phyloP scores from a whole-genome alignment of 202 grass and related monocot species.

The Brachypodium distachyon region DNA sequence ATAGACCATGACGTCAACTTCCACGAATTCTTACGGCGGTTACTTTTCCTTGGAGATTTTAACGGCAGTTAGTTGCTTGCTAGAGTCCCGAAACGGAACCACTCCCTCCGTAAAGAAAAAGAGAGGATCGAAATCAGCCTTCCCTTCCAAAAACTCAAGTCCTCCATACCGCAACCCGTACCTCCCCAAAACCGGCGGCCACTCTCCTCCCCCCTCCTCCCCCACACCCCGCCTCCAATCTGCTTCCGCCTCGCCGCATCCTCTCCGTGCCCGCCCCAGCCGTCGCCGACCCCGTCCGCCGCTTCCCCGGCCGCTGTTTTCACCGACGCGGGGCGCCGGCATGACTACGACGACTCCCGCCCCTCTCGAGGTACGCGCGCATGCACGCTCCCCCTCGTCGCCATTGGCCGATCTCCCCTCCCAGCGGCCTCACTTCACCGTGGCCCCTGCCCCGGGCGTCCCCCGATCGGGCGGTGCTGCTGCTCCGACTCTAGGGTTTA shows the following conservation, averaged over 20 bases:
- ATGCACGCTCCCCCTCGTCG: not conserved
- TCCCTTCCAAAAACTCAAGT: not conserved
- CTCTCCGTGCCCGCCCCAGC: not conserved
- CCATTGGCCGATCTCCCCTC: conserved; percentile 3
- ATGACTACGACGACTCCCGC: conserved; percentile 69
- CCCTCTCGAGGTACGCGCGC: conserved; percentile 53
- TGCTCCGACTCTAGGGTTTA: conserved; percentile 20
- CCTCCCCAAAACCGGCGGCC: not conserved
- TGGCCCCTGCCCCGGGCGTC: not conserved
- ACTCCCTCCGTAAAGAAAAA: too few relatives aligned
- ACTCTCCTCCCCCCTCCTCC: not conserved
- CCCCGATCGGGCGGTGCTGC: not conserved
- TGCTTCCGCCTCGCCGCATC: not conserved
- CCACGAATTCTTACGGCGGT: too few relatives aligned
- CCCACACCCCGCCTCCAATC: not conserved
- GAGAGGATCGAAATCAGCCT: conserved; percentile 2
- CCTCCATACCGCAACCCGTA: not conserved
- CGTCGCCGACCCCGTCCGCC: not conserved
- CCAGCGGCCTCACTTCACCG: not conserved
- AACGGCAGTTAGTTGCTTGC: not conserved
- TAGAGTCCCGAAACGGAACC: too few relatives aligned
- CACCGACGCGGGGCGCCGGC: not conserved
- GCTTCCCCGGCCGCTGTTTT: not conserved
- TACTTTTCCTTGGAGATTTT: too few relatives aligned
- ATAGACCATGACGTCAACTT: too few relatives aligned